phyloP scores from a whole-genome alignment of 176 grass and related monocot species.

The Aegilops bicornis region DNA sequence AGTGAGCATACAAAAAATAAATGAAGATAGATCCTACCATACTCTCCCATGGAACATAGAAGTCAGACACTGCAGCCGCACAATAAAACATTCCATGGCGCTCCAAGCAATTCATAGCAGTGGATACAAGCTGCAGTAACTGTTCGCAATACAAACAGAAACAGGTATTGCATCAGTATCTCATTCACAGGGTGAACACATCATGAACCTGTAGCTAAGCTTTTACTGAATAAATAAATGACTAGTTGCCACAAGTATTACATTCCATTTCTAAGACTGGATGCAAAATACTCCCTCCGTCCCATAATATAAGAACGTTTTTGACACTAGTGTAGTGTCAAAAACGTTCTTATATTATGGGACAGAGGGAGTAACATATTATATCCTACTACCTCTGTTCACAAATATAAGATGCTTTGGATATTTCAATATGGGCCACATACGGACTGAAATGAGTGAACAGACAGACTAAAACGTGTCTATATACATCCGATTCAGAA shows the following conservation, averaged over 20 bases:
- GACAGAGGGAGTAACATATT: no score
- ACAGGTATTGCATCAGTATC: not conserved
- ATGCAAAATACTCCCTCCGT: no score
- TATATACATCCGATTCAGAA: no score
- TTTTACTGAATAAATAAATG: not conserved
- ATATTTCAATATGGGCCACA: no score
- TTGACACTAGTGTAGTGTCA: no score
- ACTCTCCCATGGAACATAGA: slow-evolving; percentile 94
- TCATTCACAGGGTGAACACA: slow-evolving; percentile 3
- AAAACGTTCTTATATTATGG: no score
- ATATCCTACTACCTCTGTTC: not conserved
- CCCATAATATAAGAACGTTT: no score
- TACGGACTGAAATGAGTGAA: no score
- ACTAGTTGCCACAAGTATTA: not conserved
- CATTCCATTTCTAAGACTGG: not conserved
- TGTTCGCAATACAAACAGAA: slow-evolving; percentile 38
- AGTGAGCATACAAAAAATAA: not conserved
- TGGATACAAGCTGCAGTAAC: slow-evolving; percentile 73
- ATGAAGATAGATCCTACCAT: slow-evolving; percentile 55
- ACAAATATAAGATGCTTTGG: no score
- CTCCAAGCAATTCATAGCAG: slow-evolving; percentile 58
- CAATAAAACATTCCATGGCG: slow-evolving; percentile 68
- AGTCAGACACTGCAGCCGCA: slow-evolving; percentile 92
- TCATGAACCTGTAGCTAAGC: not conserved
- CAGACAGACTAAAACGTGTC: no score